Evolutionary conservation across 176 grass and related monocot genomes (phyloP).

Genomic region (Oryza nivara): DNA sequence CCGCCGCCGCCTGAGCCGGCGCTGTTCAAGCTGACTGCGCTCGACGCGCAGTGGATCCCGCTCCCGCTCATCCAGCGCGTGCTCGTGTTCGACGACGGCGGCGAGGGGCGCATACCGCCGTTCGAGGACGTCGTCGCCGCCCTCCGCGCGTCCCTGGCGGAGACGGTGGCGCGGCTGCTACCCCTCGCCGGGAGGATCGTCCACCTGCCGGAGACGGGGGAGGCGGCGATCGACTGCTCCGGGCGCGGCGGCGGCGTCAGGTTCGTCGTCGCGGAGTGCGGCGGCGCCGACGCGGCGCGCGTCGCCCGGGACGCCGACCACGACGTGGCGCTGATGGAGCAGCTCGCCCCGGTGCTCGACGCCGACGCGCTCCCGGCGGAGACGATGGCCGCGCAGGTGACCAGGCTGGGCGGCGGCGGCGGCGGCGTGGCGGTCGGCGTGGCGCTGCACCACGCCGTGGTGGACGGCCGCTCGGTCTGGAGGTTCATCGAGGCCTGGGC

Average conservation of each 20-base stretch:
- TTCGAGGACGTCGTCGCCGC: conserved; percentile 28
- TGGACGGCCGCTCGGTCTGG: conserved; percentile 40
- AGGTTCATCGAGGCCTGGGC: conserved; percentile 24
- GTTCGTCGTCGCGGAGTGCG: conserved; percentile 45
- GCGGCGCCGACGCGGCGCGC: not conserved
- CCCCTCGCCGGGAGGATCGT: conserved; percentile 34
- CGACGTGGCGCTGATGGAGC: conserved; percentile 11
- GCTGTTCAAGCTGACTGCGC: conserved; percentile 24
- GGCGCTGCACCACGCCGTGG: conserved; percentile 33
- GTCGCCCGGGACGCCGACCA: conserved; percentile 25
- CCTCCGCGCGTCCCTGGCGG: conserved; percentile 34
- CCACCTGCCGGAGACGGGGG: not conserved
- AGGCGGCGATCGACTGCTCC: conserved; percentile 45
- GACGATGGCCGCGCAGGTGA: conserved; percentile 50
- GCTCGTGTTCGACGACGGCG: conserved; percentile 32
- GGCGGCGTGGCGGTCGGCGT: conserved; percentile 36
- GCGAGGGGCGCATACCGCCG: not conserved
- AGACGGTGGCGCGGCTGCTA: conserved; percentile 27
- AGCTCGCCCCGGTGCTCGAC: conserved; percentile 47
- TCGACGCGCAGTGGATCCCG: conserved; percentile 46
- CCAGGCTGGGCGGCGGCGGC: not conserved
- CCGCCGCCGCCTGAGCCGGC: not conserved
- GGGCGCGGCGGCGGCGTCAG: not conserved
- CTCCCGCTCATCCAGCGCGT: conserved; percentile 38
- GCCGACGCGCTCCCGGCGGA: conserved; percentile 40